Evolutionary conservation across 2,329 filamentous ascomycete genomes (phyloP), one percentile per base, ranked within the genome.

Genomic region (Falciphora oryzae): DNA sequence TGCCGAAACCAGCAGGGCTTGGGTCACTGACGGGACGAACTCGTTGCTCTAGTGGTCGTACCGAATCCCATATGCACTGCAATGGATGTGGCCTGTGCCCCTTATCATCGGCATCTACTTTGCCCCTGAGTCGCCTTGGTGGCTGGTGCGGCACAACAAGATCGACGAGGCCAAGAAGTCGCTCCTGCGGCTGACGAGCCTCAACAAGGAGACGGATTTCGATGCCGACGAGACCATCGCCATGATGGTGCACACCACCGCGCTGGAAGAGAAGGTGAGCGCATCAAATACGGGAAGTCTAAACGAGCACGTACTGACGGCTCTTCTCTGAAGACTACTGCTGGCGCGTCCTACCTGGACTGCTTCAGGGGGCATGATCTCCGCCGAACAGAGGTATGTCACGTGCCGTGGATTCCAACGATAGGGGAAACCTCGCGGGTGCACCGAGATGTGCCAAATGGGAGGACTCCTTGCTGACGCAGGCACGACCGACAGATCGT

Each of bases 181-280:
- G 1, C 81, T 92, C 27, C 78, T 89, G 61, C 85, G 89, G 4
- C 78, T 92, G 27, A 91, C 89, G 6, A 88, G 83, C 70, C 70
- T 81, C 18, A 79, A 86, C 67, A 79, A 80, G 64, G 88, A 92
- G 66, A 88, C 86, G 0, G 84, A 89, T 66, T 93, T 95, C 70
- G 85, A 96, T 71, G 85, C 90, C 14, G 90, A 96, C 67, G 91
- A 95, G 77, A 95, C 91, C 0, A 82, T 96, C 62, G 88, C 91
- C 70, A 96, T 96, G 91, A 96, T 97, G 90, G 86, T 92, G 1
- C 91, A 96, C 73, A 97, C 92, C 0, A 93, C 90, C 0, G 89
- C 89, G 0, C 79, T 96, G 14, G 93, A 96, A 74, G 83, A 91
- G 72, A 83, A 85, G 58, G 66, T 66, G n/a, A 32, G 62, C 14